Evolutionary conservation across 2,329 filamentous ascomycete genomes (phyloP), one percentile per base, ranked within the genome.

Genomic region (Leptographium galeiforme): DNA sequence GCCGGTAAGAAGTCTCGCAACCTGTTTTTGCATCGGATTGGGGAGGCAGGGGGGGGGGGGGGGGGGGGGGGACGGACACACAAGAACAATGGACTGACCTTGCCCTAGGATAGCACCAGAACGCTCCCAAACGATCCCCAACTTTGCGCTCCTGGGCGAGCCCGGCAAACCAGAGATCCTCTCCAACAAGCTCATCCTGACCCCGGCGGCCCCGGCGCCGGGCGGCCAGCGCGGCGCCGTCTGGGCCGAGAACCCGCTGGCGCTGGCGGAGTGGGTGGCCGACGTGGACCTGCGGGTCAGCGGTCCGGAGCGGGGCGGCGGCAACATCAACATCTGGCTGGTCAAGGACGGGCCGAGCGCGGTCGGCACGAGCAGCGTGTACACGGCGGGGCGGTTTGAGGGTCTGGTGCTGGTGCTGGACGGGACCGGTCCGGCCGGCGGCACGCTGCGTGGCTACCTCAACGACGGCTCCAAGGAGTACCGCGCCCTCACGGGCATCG

Each of bases 311-410:
- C 76, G 87, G 61, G 89, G 84, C 50, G 82, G 84, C 55, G 93
- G 93, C 49, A 96, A 94, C 69, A 73, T 98, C 60, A 91, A 97
- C 68, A 76, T 98, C 62, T 98, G 93, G 93, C 88, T 94, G 63
- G 83, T 80, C 51, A 82, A 81, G 61, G 78, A 87, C 56, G 85
- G 86, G 36, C 71, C 79, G 60, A 69, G 75, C 56, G 72, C 74
- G 34, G 73, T 95, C 53, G 84, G 82, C 53, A 77, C 82, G 30
- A 78, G 80, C 58, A 94, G 87, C 68, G 81, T 95, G 60, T 95
- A 96, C 70, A 93, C 86, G 0, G 84, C 85, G 11, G 81, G 81
- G 52, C 81, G 79, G 61, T 98, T 95, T 62, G 91, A 97, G 62
- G 93, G 93, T n/a, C 72, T 98, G 60, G 90, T 81, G 38, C 72